Evolutionary conservation across 371 early-diverging fungal genomes (phyloP).

Genomic region (Rhizomucor pusillus): DNA sequence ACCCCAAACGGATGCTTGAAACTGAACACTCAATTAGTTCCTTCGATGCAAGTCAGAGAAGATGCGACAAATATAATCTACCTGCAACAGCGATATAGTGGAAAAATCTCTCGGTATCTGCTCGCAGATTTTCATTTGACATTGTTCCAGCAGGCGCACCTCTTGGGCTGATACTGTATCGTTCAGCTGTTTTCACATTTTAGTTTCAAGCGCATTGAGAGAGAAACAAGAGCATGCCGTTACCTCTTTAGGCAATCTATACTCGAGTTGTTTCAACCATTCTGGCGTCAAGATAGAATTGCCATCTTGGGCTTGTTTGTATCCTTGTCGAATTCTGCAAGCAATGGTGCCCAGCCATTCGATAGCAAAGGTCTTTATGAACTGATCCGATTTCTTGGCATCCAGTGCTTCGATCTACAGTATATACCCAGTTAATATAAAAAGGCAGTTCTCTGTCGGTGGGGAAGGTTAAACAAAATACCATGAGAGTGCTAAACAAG

Average conservation of each 20-base stretch:
- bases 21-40: slow-evolving; percentile 8
- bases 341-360: slow-evolving; percentile 75
- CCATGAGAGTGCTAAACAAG: slow-evolving; percentile 6
- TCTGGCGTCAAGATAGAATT: slow-evolving; percentile 21
- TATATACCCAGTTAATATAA: background rate
- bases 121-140: slow-evolving; percentile 24
- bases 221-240: background rate
- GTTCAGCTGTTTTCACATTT: slow-evolving; percentile 2
- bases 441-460: too few species aligned
- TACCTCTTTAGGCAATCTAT: slow-evolving; percentile 24
- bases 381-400: slow-evolving; percentile 56
- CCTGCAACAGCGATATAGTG: slow-evolving; percentile 6
- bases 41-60: background rate
- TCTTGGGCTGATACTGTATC: slow-evolving; percentile 14
- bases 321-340: slow-evolving; percentile 45
- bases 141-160: slow-evolving; percentile 10
- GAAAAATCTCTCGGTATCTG: background rate
- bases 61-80: background rate
- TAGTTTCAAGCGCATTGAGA: background rate
- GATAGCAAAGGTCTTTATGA: slow-evolving; percentile 67
- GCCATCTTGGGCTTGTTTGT: slow-evolving; percentile 17
- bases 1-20: slow-evolving; percentile 26
- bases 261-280: slow-evolving; percentile 32
- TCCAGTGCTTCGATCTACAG: slow-evolving; percentile 54
- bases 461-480: too few species aligned